Percentiles rank a stretch among this genome's conserved stretches.
Evolutionary conservation across 306 rosid species (phyloP).

Genomic region (Sophora flavescens): DNA sequence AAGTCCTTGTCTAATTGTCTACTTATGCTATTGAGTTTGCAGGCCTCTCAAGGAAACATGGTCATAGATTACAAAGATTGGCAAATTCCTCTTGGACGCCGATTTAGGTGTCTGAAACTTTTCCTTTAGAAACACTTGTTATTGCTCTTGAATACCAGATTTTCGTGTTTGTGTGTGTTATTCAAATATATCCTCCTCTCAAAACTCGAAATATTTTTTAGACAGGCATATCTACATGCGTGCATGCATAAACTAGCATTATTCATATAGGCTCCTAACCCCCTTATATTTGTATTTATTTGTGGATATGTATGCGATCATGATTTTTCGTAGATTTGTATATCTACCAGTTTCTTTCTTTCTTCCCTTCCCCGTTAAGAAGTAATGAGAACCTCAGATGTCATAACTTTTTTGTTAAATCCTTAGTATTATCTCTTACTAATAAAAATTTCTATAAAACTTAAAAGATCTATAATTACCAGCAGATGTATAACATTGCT

Average conservation of each 20-base stretch:
- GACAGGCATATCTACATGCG: background rate
- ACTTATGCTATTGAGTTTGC: conserved; percentile 47
- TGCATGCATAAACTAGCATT: background rate
- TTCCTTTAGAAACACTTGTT: conserved; percentile 21
- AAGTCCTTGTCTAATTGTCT: conserved; percentile 31
- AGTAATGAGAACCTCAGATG: conserved; percentile 1
- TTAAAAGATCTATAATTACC: conserved; percentile 17
- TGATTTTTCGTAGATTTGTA: conserved; percentile 34
- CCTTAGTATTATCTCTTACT: conserved; percentile 14
- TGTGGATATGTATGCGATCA: conserved; percentile 9
- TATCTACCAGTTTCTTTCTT: conserved; percentile 9
- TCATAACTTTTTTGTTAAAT: background rate
- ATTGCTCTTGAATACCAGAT: conserved; percentile 16
- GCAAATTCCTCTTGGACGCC: conserved; percentile 99
- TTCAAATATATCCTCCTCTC: conserved; percentile 11
- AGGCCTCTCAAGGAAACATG: conserved; percentile 79
- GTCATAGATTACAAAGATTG: conserved; percentile 96
- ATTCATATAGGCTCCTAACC: conserved; percentile 15
- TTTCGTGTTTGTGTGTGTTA: background rate
- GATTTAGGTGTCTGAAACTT: conserved; percentile 70
- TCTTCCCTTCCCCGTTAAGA: background rate
- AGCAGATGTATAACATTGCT: conserved; percentile 22
- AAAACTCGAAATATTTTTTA: conserved; percentile 2
- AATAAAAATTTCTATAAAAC: conserved; percentile 5
- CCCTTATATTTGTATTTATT: background rate